These are phyloP conservation scores for Pythium brachiatum DNA, from an alignment of 352 stramenopile genomes.

Conservation along the genomic window DNA sequence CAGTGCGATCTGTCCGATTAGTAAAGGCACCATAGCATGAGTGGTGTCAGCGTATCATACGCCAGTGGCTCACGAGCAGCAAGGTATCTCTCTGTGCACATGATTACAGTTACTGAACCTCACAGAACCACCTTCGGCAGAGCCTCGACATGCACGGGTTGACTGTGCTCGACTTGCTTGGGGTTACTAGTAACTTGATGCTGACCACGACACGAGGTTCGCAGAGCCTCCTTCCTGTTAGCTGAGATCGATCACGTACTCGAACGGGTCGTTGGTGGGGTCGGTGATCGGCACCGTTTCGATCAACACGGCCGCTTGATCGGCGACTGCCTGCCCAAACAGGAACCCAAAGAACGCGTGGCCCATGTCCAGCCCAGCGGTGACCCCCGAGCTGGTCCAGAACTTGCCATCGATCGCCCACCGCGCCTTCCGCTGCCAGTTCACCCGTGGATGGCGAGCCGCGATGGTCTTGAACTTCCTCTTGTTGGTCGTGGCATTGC, in stretches of 20 bases:
- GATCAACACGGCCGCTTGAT: conserved; percentile 30
- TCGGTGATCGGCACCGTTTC: conserved; percentile 39
- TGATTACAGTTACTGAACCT: no score
- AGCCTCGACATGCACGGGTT: no score
- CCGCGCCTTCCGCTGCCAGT: conserved; percentile 49
- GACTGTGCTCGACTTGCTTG: no score
- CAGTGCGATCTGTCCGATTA: no score
- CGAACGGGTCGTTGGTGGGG: conserved; percentile 45
- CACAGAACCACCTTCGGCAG: no score
- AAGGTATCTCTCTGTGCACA: no score
- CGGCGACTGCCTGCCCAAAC: conserved; percentile 30
- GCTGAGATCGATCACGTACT: conserved; percentile 20
- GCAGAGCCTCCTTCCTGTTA: no score
- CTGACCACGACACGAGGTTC: no score
- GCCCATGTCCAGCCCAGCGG: conserved; percentile 60
- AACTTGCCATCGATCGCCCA: conserved; percentile 52
- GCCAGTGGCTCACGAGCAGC: no score
- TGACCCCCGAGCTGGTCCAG: conserved; percentile 61
- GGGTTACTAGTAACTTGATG: no score
- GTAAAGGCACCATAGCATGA: no score
- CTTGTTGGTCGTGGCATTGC: conserved; percentile 62
- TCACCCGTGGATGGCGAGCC: conserved; percentile 27
- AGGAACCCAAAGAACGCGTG: conserved; percentile 37
- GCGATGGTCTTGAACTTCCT: conserved; percentile 35
- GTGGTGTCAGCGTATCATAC: no score